Evolutionary conservation across 164 flowering plant species (phyloP).

Genomic region (Euptelea pleiosperma): DNA sequence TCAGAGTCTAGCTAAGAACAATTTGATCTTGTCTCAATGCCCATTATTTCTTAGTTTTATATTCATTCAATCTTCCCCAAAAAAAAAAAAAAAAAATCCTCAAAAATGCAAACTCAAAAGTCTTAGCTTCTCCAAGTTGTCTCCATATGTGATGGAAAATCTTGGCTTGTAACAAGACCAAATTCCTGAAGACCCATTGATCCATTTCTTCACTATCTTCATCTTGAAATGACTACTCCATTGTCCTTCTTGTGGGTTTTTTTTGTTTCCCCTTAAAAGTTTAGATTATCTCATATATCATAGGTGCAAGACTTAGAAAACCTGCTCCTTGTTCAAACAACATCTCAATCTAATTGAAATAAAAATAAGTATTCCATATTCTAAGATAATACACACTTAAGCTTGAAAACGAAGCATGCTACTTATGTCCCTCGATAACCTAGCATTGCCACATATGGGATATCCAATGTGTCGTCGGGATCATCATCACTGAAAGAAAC

Average conservation of each 20-base stretch:
- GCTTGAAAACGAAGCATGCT: slow-evolving; percentile 23
- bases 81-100: too few species aligned
- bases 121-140: background rate
- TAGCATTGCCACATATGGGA: slow-evolving; percentile 19
- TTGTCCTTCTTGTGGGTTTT: too few species aligned
- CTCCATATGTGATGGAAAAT: background rate
- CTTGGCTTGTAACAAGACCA: background rate
- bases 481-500: slow-evolving; percentile 15
- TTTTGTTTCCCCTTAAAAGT: too few species aligned
- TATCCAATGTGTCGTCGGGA: slow-evolving; percentile 7
- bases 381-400: background rate
- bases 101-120: too few species aligned
- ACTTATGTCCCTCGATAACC: slow-evolving; percentile 27
- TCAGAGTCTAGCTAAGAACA: too few species aligned
- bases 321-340: slow-evolving; percentile 50
- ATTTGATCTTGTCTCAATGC: too few species aligned
- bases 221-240: background rate
- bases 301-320: slow-evolving; percentile 41
- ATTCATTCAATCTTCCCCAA: too few species aligned
- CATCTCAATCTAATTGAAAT: slow-evolving; percentile 16
- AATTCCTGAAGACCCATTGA: background rate
- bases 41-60: too few species aligned
- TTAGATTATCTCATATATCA: too few species aligned
- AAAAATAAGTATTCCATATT: background rate
- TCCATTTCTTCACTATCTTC: background rate